Base-by-base conservation (phyloP, 495 filamentous ascomycete species). In the Tricharina praecox region DNA sequence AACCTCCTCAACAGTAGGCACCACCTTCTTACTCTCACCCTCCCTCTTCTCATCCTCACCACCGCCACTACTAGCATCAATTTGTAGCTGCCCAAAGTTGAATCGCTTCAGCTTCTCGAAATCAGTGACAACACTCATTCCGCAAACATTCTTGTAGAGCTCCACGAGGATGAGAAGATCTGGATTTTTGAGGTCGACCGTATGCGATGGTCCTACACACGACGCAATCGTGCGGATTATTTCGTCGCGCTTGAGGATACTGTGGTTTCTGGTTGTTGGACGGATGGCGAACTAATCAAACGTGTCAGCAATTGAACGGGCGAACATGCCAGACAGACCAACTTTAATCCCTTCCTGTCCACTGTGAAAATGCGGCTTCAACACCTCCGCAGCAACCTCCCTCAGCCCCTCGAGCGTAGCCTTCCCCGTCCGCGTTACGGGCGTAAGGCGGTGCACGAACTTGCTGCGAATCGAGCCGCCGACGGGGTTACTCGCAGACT, bases 81-180 rank as follows among this genome's bases (percentile, higher is more conserved):
- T 39, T 25, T 74, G 77, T 23, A 83, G 67, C 59, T 84, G 79
- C 4, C 73, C 72, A 33, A 86, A 62, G 60, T 85, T 86, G 61
- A 72, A 86, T 20, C 75, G 70, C 63, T 79, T 83, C 35, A 84
- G 64, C 48, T 67, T 62, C 39, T 85, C 79, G 58, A 74, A 88
- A 56, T 83, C 78, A 48, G 65, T 64, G 13, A 85, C 75, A 10
- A 86, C 79, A 53, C 80, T 84, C 71, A 88, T 82, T 3, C 82
- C 82, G 55, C 79, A 76, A 1, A 85, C 63, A 40, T 81, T 82
- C 82, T 90, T 78, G 62, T 81, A 88, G 18, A 99, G 69, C 54
- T 93, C 83, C 25, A 97, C 78, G 28, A 95, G 64, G 53, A 99
- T 85, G 23, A 90, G 71, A 50, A 82, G 67, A 63, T 96, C 86